Evolutionary conservation across 2,329 filamentous ascomycete genomes (phyloP), one percentile per base, ranked within the genome.

Genomic region (Alternaria brassicicola): DNA sequence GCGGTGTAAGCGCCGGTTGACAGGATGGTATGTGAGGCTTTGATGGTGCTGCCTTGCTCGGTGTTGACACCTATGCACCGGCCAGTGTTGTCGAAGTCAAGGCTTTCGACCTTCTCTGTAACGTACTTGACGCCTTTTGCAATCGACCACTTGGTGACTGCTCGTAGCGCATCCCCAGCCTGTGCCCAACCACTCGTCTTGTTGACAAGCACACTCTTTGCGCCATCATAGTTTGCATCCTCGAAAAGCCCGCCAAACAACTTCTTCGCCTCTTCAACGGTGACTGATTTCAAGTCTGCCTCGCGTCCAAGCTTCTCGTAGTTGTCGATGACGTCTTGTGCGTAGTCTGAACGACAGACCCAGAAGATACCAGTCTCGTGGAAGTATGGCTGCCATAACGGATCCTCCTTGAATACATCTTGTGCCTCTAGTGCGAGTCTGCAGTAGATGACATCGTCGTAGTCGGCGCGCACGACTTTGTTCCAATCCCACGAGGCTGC

Each of bases 401-500:
- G 83, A 52, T 87, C 84, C 1, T 74, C 77, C 53, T 81, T 81
- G 81, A 88, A 91, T 0, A 85, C 76, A 50, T 87, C 83, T 67
- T 88, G 86, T 0, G 89, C 86, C 75, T 91, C 87, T 26, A 90
- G 81, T 0, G 85, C 89, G 19, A 91, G 80, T 48, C 82, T 75
- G 73, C 85, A 87, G 78, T 91, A 91, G 15, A 86, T 74, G 1
- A 85, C 77, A 65, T 89, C 86, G 54, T 85, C 81, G 76, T 91
- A 91, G 73, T 91, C 88, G 46, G 88, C 86, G 55, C 88, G 86
- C 15, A 91, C 82, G 26, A 89, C 87, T 75, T 90, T 91, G 79
- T 89, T 91, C 83, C 88, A 87, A 77, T 92, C 89, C 80, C 86
- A 89, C 0, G 89, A 90, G 0, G 89, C 89, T 30, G 87, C 88